These are phyloP conservation scores for Trametes sanguinea DNA, from an alignment of 768 basidiomycete species.

Conservation along the genomic window DNA sequence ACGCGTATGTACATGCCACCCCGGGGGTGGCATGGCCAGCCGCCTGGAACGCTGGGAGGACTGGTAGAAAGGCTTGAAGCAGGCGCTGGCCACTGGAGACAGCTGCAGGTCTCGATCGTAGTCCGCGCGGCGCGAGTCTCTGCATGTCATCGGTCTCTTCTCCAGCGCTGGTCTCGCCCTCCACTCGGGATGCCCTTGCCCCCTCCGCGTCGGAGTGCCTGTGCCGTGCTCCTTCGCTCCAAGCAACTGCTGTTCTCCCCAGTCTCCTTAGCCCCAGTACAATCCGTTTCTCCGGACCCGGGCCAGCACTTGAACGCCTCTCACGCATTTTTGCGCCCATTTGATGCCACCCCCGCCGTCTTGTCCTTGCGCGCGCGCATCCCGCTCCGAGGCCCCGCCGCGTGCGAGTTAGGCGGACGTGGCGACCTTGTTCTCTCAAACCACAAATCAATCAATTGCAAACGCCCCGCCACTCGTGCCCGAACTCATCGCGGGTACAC, in stretches of 20 bases:
- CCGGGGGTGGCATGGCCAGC: too few relatives aligned
- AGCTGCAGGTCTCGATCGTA: slow-evolving; percentile 10
- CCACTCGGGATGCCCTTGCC: neutral
- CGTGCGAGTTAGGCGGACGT: neutral
- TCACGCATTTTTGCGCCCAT: neutral
- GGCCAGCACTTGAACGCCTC: neutral
- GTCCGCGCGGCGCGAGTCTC: slow-evolving; percentile 8
- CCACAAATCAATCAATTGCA: slow-evolving; percentile 8
- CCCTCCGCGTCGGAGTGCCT: neutral
- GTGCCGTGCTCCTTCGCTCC: neutral
- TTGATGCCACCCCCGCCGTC: neutral
- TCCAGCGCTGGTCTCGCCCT: neutral
- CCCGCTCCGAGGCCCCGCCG: neutral
- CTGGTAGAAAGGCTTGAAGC: neutral
- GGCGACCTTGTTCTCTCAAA: slow-evolving; percentile 12
- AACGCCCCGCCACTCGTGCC: neutral
- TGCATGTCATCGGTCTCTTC: neutral
- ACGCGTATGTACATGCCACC: too few relatives aligned
- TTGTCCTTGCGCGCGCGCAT: neutral
- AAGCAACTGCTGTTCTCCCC: neutral
- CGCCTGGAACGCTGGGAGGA: neutral
- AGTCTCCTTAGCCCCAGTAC: too few relatives aligned
- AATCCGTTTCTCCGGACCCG: too few relatives aligned
- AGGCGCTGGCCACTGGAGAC: neutral
- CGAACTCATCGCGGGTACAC: neutral